These are phyloP conservation scores for Hypoxylon intermedium DNA, from an alignment of 495 filamentous ascomycete genomes.

Conservation along the genomic window DNA sequence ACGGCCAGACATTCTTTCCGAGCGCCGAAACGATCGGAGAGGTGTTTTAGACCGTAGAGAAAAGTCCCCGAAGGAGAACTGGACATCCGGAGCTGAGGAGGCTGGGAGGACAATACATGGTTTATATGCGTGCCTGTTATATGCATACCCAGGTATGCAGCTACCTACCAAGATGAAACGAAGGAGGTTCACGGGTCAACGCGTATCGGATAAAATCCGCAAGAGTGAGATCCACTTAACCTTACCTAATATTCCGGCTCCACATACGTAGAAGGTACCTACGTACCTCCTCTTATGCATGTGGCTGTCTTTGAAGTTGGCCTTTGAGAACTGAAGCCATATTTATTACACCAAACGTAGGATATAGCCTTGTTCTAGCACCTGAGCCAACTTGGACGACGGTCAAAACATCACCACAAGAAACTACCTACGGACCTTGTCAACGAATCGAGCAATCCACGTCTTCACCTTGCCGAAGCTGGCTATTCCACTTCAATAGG, in stretches of 20 bases:
- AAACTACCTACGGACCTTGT: neutral
- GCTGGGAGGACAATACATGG: no score
- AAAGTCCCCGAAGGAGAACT: slow-evolving; percentile 16
- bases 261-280: neutral
- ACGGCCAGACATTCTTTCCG: slow-evolving; percentile 12
- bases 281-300: neutral
- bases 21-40: slow-evolving; percentile 4
- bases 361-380: neutral
- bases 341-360: neutral
- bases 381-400: neutral
- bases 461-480: slow-evolving; percentile 28
- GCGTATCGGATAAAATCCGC: no score
- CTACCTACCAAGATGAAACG: no score
- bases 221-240: no score
- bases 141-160: neutral
- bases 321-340: slow-evolving; percentile 15
- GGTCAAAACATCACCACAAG: neutral
- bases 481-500: slow-evolving; percentile 48
- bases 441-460: neutral
- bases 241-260: neutral
- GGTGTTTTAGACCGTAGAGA: slow-evolving; percentile 7
- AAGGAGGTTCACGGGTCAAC: no score
- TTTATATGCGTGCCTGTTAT: no score
- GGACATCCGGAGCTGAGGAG: no score
- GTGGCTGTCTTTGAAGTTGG: neutral